A percentile compares a stretch with the other conserved stretches of the same genome.
Evolutionary conservation across 2,329 filamentous ascomycete species (phyloP).

Genomic region (Iodosphaeria phyllophila): DNA sequence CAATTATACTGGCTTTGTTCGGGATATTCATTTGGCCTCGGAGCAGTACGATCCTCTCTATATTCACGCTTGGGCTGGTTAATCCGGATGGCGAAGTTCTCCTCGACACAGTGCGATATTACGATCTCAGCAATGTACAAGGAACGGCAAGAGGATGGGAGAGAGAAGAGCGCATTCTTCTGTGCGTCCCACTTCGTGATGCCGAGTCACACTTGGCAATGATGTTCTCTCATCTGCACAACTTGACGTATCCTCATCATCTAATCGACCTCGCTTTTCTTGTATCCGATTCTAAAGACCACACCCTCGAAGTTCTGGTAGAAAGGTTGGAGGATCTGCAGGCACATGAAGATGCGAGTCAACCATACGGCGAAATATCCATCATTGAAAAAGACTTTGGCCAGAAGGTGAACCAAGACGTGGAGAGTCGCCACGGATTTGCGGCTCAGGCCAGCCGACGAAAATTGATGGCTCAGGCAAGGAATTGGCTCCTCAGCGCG

Average conservation of each 20-base stretch:
- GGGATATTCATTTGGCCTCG: constrained; percentile 59
- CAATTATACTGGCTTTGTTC: constrained; percentile 43
- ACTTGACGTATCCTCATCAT: constrained; percentile 94
- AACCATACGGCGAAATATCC: constrained; percentile 86
- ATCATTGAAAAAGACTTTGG: constrained; percentile 99
- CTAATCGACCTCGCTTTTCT: constrained; percentile 92
- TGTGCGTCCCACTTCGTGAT: constrained; percentile 88
- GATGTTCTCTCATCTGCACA: constrained; percentile 96
- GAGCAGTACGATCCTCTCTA: constrained; percentile 39
- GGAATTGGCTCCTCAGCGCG: constrained; percentile 92
- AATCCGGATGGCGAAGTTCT: constrained; percentile 51
- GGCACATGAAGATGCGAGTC: constrained; percentile 55
- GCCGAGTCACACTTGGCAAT: constrained; percentile 82
- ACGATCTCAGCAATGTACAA: constrained; percentile 81
- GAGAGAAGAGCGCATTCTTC: constrained; percentile 79
- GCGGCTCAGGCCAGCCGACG: constrained; percentile 83
- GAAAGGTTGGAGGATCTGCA: constrained; percentile 65
- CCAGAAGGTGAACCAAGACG: constrained; percentile 92
- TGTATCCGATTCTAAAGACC: constrained; percentile 92
- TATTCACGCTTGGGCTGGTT: constrained; percentile 51
- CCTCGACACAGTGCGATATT: constrained; percentile 90
- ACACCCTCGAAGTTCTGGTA: constrained; percentile 60
- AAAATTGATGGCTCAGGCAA: constrained; percentile 94
- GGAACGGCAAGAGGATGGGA: constrained; percentile 92
- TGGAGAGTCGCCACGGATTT: constrained; percentile 93